A percentile compares a stretch with the other conserved stretches of the same genome.
phyloP scores from a whole-genome alignment of 2,329 filamentous ascomycete species.

The Calonectria crousiana region DNA sequence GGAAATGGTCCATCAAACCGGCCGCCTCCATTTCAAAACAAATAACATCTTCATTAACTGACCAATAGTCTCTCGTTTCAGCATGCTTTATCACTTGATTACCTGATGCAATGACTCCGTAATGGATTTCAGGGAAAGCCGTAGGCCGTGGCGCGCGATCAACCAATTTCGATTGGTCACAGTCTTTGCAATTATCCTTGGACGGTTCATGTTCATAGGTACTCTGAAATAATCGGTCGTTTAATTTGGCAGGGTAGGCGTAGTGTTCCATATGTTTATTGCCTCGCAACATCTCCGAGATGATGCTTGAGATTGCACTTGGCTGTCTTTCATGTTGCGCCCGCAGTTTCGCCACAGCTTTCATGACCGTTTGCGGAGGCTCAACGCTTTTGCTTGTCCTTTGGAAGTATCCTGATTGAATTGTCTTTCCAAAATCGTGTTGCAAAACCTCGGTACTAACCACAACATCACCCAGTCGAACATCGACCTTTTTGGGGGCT shows the following conservation, averaged over 20 bases:
- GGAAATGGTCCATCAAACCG: neutral
- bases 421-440: neutral
- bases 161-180: neutral
- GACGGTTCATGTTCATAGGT: neutral
- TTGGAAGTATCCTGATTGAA: neutral
- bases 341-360: neutral
- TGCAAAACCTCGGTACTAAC: neutral
- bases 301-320: neutral
- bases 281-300: neutral
- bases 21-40: neutral
- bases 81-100: neutral
- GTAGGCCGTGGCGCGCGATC: neutral
- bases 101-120: neutral
- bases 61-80: neutral
- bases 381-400: neutral
- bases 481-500: neutral
- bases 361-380: neutral
- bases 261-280: neutral
- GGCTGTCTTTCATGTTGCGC: neutral
- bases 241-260: neutral
- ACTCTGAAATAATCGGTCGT: neutral
- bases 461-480: neutral
- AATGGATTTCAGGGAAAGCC: neutral
- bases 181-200: neutral
- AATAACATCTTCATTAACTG: neutral